A percentile compares a stretch with the other conserved stretches of the same genome.
Evolutionary conservation across 495 filamentous ascomycete species (phyloP).

Genomic region (Opeltia flavorubescens): DNA sequence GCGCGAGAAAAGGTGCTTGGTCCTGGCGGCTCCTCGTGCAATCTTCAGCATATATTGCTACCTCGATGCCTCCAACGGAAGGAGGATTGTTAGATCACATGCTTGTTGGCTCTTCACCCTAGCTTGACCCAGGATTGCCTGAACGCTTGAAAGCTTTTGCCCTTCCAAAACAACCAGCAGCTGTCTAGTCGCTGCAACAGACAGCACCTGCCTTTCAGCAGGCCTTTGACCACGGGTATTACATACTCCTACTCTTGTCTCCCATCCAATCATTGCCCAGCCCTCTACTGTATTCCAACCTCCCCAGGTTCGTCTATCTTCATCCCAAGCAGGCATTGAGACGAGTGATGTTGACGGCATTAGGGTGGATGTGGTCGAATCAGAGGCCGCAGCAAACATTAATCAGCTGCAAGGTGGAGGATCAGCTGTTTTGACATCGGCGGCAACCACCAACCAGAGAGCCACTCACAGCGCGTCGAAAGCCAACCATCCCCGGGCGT

Average conservation of each 20-base stretch:
- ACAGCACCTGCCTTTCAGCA: neutral
- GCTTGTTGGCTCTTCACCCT: no score
- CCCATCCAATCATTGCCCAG: neutral
- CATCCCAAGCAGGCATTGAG: neutral
- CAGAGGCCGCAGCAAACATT: constrained; percentile 7
- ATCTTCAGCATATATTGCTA: neutral
- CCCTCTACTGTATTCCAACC: neutral
- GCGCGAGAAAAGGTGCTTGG: neutral
- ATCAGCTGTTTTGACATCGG: constrained; percentile 3
- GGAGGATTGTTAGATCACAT: neutral
- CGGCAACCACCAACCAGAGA: constrained; percentile 3
- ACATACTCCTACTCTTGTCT: neutral
- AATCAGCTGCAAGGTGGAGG: constrained; percentile 16
- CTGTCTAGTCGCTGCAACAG: neutral
- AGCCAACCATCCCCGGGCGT: constrained; percentile 7
- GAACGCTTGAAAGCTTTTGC: neutral
- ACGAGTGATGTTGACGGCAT: constrained; percentile 11
- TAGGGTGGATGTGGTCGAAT: constrained; percentile 13
- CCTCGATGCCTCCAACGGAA: neutral
- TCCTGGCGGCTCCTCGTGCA: neutral
- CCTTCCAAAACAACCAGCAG: neutral
- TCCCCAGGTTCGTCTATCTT: neutral
- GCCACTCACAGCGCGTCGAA: constrained; percentile 10
- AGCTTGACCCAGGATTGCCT: no score
- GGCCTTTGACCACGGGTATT: neutral